phyloP scores from a whole-genome alignment of 768 basidiomycete species.

The Lactifluus volemus region DNA sequence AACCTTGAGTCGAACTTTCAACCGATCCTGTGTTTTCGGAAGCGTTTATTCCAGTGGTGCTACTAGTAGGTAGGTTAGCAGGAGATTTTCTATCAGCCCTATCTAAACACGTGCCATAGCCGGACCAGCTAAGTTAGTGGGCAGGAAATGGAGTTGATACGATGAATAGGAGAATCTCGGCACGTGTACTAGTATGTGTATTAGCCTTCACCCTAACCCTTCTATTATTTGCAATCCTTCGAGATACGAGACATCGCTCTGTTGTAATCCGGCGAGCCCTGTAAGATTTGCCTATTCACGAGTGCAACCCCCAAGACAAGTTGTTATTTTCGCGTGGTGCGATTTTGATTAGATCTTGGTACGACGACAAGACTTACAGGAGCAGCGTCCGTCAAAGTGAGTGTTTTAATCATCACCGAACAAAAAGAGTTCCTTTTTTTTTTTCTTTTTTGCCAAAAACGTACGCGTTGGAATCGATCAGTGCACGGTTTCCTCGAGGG shows the following conservation, averaged over 20 bases:
- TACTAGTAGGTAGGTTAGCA: too few species aligned
- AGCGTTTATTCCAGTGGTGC: too few species aligned
- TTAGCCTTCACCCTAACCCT: background rate
- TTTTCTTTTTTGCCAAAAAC: too few species aligned
- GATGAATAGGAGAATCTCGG: too few species aligned
- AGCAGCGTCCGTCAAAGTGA: background rate
- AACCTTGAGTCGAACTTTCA: background rate
- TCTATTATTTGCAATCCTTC: background rate
- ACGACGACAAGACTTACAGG: background rate
- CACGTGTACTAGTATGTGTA: too few species aligned
- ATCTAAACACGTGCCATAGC: too few species aligned
- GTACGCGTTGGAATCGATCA: background rate
- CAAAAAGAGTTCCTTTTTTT: background rate
- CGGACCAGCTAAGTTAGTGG: too few species aligned
- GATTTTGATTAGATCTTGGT: background rate
- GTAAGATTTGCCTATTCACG: background rate
- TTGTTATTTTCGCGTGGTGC: background rate
- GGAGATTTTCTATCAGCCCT: too few species aligned
- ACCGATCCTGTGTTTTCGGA: too few species aligned
- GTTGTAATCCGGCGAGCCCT: background rate
- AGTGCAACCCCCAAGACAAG: background rate
- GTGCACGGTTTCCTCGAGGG: too few species aligned
- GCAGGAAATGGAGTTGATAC: too few species aligned
- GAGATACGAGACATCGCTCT: background rate
- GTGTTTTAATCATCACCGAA: background rate